A percentile compares a stretch with the other conserved stretches of the same genome.
phyloP scores from a whole-genome alignment of 2,329 filamentous ascomycete genomes.

The Exutisphaerella laricina region DNA sequence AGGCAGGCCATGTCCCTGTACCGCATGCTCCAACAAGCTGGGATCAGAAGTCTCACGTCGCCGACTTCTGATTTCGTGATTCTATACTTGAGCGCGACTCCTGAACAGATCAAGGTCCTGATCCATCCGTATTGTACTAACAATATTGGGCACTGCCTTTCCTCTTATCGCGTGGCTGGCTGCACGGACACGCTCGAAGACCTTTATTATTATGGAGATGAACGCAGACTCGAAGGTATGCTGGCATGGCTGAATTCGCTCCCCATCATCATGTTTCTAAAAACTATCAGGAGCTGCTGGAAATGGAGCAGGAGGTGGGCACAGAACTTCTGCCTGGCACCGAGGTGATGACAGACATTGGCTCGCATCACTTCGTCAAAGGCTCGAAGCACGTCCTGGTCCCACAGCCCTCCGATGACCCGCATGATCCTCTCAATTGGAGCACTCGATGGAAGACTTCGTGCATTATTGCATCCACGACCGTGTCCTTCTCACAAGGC shows the following conservation, averaged over 20 bases:
- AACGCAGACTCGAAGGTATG: conserved; percentile 16
- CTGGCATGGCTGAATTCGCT: background rate
- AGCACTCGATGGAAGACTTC: conserved; percentile 44
- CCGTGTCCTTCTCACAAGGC: conserved; percentile 49
- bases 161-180: no score
- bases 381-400: conserved; percentile 45
- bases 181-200: background rate
- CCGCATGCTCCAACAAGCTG: background rate
- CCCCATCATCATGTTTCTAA: conserved; percentile 16
- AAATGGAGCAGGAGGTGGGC: conserved; percentile 49
- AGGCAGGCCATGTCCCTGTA: background rate
- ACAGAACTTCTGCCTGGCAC: conserved; percentile 53
- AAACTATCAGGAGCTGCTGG: conserved; percentile 37
- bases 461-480: conserved; percentile 43
- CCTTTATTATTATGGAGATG: conserved; percentile 18
- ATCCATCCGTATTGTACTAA: no score
- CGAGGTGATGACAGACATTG: conserved; percentile 57
- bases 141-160: no score
- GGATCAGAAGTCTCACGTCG: no score
- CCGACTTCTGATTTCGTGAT: no score
- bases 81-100: background rate
- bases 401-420: conserved; percentile 46
- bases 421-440: conserved; percentile 42
- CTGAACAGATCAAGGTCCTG: background rate
- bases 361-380: conserved; percentile 60